Evolutionary conservation across 352 stramenopile genomes (phyloP), one percentile per base, ranked within the genome.

Genomic region (Pythium pectinolyticum): DNA sequence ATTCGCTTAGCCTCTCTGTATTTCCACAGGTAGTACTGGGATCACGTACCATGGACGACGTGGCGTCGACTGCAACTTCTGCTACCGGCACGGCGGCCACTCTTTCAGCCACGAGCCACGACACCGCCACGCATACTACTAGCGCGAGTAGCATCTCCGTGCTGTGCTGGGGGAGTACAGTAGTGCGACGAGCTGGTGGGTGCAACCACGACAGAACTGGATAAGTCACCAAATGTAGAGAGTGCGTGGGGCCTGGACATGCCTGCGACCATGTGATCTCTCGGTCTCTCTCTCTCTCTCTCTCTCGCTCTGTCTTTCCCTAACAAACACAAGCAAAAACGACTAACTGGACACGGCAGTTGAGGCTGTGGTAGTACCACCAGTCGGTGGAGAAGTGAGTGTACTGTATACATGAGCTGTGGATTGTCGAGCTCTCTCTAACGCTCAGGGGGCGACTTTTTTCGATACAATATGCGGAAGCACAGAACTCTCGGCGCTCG

Each of bases 401-500:
- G 7, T 9, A 19, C 41, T 48, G 20, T 48, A 48, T 30, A 48
- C 6, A 22, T 7, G 20, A 30, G 41, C 41, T n/a, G 30, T 14
- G 20, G n/a, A n/a, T n/a, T n/a, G n/a, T n/a, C n/a, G n/a, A n/a
- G n/a, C n/a, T n/a, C n/a, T n/a, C n/a, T n/a, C n/a, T n/a, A n/a
- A n/a, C n/a, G 8, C 22, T 48, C 22, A 48, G 1, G n/a, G 20
- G 19, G 39, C 39, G 19, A 46, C 39, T 24, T 54, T 66, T 15
- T 15, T 37, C 1, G 49, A 24, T 8, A 34, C 24, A 43, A 45
- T 51, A n/a, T 60, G 50, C 5, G 59, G 59, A 30, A 66, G 25
- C 4, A 64, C 39, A 5, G 46, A 41, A n/a, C 46, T 12, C 7
- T 57, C 53, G 15, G n/a, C n/a, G n/a, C n/a, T n/a, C n/a, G 25